Percentiles rank a stretch among this genome's conserved stretches.
These are phyloP conservation scores for Coemansia pectinata DNA, from an alignment of 192 early-diverging fungal genomes.

Conservation along the genomic window DNA sequence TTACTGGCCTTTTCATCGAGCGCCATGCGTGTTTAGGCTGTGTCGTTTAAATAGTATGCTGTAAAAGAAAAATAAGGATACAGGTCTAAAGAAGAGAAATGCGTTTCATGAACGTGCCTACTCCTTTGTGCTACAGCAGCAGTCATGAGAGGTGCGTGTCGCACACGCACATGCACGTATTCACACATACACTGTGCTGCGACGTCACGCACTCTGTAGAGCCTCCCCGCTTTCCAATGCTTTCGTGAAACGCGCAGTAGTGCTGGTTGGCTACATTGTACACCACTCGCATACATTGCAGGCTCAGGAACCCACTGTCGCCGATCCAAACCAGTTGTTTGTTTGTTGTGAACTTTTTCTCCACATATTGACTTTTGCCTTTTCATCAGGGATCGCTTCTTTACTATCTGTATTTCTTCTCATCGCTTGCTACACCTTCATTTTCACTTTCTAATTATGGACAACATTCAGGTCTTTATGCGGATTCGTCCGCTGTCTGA, in stretches of 20 bases:
- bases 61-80: background rate
- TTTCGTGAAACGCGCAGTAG: background rate
- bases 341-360: background rate
- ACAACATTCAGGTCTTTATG: conserved; percentile 62
- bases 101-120: background rate
- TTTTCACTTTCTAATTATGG: conserved; percentile 20
- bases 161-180: background rate
- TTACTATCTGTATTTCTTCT: background rate
- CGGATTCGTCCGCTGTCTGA: conserved; percentile 58
- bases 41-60: background rate
- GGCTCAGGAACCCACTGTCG: background rate
- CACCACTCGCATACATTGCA: background rate
- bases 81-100: background rate
- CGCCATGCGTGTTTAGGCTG: background rate
- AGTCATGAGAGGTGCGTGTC: background rate
- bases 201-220: background rate
- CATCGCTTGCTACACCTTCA: background rate
- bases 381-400: background rate
- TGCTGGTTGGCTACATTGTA: background rate
- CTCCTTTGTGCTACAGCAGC: background rate
- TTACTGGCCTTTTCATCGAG: conserved; percentile 5
- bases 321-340: background rate
- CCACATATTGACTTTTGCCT: background rate
- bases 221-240: background rate
- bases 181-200: background rate